phyloP scores from a whole-genome alignment of 2,329 filamentous ascomycete genomes.

The Apiospora marii region DNA sequence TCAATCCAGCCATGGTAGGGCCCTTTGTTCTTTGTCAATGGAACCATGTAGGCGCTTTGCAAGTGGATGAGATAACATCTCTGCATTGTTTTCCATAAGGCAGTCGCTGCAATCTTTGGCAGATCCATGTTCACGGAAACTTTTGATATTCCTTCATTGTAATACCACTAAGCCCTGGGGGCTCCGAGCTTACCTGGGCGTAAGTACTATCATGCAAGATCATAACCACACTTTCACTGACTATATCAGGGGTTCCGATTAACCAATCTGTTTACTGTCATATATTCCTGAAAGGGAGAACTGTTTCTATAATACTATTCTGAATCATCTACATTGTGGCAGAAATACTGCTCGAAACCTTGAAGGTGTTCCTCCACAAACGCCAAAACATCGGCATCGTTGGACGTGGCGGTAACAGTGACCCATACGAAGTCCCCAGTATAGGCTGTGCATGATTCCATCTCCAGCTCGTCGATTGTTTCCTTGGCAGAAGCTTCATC shows the following conservation, averaged over 20 bases:
- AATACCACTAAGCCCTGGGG: not conserved
- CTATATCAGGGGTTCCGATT: slow-evolving; percentile 4
- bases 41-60: not conserved
- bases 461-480: slow-evolving; percentile 7
- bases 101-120: not conserved
- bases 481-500: not conserved
- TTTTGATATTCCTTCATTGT: not conserved
- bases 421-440: slow-evolving; percentile 16
- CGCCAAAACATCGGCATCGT: not conserved
- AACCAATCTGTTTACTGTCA: not conserved
- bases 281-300: not conserved
- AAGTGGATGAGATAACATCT: not conserved
- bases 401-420: not conserved
- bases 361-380: not conserved
- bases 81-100: not conserved
- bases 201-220: not conserved
- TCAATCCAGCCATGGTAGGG: not conserved
- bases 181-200: slow-evolving; percentile 1
- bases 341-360: slow-evolving; percentile 10
- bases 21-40: not conserved
- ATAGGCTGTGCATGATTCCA: too few relatives aligned
- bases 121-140: not conserved
- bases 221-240: not conserved
- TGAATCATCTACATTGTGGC: not conserved
- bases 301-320: not conserved